Evolutionary conservation across 2,329 filamentous ascomycete species (phyloP).

Genomic region (Coniochaeta prunicola): DNA sequence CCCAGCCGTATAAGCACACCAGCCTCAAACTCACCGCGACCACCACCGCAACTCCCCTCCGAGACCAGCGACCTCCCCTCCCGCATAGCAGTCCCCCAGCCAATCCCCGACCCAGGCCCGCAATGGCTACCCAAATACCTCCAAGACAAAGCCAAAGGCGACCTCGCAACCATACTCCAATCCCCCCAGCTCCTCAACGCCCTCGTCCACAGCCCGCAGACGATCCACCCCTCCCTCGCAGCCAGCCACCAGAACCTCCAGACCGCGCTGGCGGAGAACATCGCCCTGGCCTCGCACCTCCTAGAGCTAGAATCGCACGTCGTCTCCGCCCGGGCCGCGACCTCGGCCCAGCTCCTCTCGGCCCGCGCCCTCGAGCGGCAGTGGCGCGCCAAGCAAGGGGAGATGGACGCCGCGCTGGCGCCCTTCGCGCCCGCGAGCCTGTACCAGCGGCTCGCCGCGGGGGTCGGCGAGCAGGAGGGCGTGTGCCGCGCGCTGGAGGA

Average conservation of each 20-base stretch:
- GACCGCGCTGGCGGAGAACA: slow-evolving; percentile 61
- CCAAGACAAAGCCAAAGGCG: slow-evolving; percentile 75
- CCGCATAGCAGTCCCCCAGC: slow-evolving; percentile 19
- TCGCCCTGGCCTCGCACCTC: slow-evolving; percentile 59
- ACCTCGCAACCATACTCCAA: slow-evolving; percentile 64
- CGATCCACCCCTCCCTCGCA: slow-evolving; percentile 64
- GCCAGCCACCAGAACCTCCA: slow-evolving; percentile 59
- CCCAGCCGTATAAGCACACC: slow-evolving; percentile 61
- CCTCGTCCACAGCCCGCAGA: slow-evolving; percentile 60
- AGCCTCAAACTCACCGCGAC: slow-evolving; percentile 32
- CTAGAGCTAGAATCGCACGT: slow-evolving; percentile 23
- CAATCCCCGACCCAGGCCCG: slow-evolving; percentile 52
- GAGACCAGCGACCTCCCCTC: slow-evolving; percentile 21
- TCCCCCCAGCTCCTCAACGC: slow-evolving; percentile 61
- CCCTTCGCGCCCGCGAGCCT: slow-evolving; percentile 82
- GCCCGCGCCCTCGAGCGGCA: slow-evolving; percentile 85
- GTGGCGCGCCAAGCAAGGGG: slow-evolving; percentile 80
- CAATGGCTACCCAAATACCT: slow-evolving; percentile 73
- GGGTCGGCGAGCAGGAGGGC: slow-evolving; percentile 73
- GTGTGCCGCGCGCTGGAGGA: slow-evolving; percentile 82
- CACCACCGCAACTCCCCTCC: slow-evolving; percentile 30
- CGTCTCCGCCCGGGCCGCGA: slow-evolving; percentile 45
- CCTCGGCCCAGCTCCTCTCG: slow-evolving; percentile 74
- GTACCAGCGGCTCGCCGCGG: slow-evolving; percentile 72
- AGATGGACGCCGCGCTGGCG: slow-evolving; percentile 78